Base-by-base conservation (phyloP, 345 rosid species). In the Camelina sativa region DNA sequence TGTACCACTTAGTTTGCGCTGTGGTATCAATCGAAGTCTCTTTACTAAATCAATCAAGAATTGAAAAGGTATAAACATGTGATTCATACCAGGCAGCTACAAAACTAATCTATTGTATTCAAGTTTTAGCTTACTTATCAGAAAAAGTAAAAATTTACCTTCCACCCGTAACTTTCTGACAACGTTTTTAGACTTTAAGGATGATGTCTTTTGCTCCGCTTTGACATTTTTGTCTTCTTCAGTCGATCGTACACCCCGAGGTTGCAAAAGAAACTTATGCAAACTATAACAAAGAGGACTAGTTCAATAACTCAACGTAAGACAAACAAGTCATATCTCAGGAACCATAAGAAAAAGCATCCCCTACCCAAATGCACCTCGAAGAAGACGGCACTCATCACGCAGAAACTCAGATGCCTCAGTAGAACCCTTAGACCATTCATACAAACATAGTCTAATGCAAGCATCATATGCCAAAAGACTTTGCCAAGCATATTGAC, bases 351-450 rank as follows among this genome's bases (percentile, higher is more conserved):
- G 69, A 65, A 63, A 81, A 5, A 16, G 76, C 62, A 66, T 55
- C 30, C 86, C 30, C 30, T 83, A 94, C 99, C 97, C 99, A 84
- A 91, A 95, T 62, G 99, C 97, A 76, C 82, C 87, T 61, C 97
- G 87, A 17, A 95, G 92, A 80, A 89, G 78, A 56, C 91, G 85
- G 69, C 99, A 95, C 80, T 91, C 97, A 67, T 95, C 92, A 38
- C 83, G 82, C 69, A 95, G 85, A 86, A 95, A 95, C 80, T 87
- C 93, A 67, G 97, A 95, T 81, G 99, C 99, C 82, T 91, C 97
- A 11, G 89, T 76, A 79, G 93, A 90, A 46, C 90, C 97, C 78
- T 79, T 85, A 62, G 96, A 93, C 99, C 97, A 95, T 34, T 89
- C 85, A 76, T 80, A 79, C 55, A 91, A 84, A 75, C 97, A 91